phyloP scores from a whole-genome alignment of 352 stramenopile species.

The Globisporangium megalacanthum region DNA sequence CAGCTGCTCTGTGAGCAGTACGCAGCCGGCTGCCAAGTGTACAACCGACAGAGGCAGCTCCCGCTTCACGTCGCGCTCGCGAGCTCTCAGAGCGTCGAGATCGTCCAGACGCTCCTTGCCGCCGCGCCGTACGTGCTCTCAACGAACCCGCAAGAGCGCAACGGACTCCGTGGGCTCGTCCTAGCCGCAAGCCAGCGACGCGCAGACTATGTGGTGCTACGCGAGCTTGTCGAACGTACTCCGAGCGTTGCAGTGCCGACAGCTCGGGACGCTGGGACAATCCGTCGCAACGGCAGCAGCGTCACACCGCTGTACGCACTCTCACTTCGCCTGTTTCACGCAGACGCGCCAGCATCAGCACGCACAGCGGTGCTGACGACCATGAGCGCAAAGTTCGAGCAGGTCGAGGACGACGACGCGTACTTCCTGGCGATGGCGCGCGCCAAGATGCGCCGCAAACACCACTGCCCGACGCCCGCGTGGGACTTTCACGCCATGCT shows the following conservation, averaged over 20 bases:
- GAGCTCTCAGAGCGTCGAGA: slow-evolving; percentile 19
- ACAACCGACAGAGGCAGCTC: slow-evolving; percentile 36
- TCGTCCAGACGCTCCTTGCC: slow-evolving; percentile 24
- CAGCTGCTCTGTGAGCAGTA: slow-evolving; percentile 23
- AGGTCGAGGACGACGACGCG: slow-evolving; percentile 41
- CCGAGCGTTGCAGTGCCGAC: slow-evolving; percentile 14
- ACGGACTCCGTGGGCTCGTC: slow-evolving; percentile 34
- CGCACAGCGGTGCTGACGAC: slow-evolving; percentile 16
- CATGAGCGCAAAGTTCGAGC: slow-evolving; percentile 41
- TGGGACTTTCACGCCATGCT: slow-evolving; percentile 53
- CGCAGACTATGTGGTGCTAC: slow-evolving; percentile 28
- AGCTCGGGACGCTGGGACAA: not conserved
- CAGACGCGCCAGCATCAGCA: not conserved
- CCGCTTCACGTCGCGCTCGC: slow-evolving; percentile 45
- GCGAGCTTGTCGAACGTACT: slow-evolving; percentile 30
- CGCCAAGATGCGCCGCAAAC: slow-evolving; percentile 36
- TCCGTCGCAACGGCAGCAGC: not conserved
- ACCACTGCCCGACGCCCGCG: slow-evolving; percentile 41
- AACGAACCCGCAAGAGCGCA: slow-evolving; percentile 24
- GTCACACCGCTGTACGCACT: slow-evolving; percentile 53
- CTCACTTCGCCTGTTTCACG: slow-evolving; percentile 28
- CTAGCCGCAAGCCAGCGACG: slow-evolving; percentile 28
- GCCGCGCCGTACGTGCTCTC: slow-evolving; percentile 26
- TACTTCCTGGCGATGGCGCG: slow-evolving; percentile 60
- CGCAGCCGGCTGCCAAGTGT: slow-evolving; percentile 27